phyloP scores from a whole-genome alignment of 495 filamentous ascomycete genomes.

The Aspergillus bridgeri region DNA sequence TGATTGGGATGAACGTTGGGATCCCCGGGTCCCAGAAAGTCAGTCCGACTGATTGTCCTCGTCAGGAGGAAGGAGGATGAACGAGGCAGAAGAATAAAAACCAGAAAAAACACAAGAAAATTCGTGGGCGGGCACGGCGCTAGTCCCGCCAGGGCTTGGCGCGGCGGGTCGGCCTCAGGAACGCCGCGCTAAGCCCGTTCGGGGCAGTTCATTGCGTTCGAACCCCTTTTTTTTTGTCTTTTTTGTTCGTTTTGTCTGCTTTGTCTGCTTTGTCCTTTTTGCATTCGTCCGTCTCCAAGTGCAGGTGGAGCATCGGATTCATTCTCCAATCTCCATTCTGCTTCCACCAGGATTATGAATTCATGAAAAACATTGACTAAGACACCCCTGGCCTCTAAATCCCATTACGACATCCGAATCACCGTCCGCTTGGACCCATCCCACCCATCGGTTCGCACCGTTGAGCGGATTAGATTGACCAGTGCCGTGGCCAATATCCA shows the following conservation, averaged over 20 bases:
- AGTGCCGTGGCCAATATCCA: background rate
- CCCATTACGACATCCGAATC: background rate
- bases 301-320: too few species aligned
- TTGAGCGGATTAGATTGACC: conserved; percentile 13
- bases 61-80: background rate
- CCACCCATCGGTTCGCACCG: conserved; percentile 17
- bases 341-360: too few species aligned
- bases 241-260: background rate
- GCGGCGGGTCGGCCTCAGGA: conserved; percentile 1
- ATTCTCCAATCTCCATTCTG: too few species aligned
- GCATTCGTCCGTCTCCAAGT: background rate
- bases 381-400: too few species aligned
- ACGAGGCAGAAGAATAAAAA: background rate
- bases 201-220: conserved; percentile 1
- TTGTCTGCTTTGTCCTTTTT: background rate
- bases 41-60: background rate
- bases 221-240: conserved; percentile 12
- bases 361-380: too few species aligned
- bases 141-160: background rate
- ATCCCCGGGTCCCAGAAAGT: background rate
- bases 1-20: background rate
- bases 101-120: background rate
- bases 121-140: background rate
- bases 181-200: conserved; percentile 10
- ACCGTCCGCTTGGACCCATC: conserved; percentile 9